Evolutionary conservation across 2,329 filamentous ascomycete genomes (phyloP).

Genomic region (Acrocalymma vagum): DNA sequence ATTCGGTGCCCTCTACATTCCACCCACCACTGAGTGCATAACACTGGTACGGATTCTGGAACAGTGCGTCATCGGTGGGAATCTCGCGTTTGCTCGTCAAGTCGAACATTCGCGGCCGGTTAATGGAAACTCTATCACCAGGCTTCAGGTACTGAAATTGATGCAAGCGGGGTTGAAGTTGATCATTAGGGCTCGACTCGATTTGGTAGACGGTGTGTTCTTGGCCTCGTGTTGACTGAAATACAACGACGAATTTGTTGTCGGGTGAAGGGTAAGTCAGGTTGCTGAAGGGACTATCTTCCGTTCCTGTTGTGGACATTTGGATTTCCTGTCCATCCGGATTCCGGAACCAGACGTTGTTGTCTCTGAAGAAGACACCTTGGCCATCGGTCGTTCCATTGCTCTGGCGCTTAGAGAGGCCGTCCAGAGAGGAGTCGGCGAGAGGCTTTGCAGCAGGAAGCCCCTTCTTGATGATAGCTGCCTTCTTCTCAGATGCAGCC

Average conservation of each 20-base stretch:
- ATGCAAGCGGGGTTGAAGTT: conserved; percentile 27
- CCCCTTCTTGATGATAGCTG: conserved; percentile 17
- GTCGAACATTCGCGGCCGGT: conserved; percentile 30
- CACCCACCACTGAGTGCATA: conserved; percentile 22
- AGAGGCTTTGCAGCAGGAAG: conserved; percentile 7
- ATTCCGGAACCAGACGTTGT: conserved; percentile 31
- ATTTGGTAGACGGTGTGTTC: conserved; percentile 24
- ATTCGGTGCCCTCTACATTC: conserved; percentile 30
- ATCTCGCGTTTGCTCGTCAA: conserved; percentile 24
- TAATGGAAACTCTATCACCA: conserved; percentile 25
- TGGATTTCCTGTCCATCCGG: conserved; percentile 20
- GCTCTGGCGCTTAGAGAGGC: conserved; percentile 16
- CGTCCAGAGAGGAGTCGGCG: conserved; percentile 3
- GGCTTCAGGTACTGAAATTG: conserved; percentile 27
- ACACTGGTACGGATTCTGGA: conserved; percentile 25
- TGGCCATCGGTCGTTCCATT: conserved; percentile 12
- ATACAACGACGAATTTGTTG: conserved; percentile 24
- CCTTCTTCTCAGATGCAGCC: conserved; percentile 9
- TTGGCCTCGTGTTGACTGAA: conserved; percentile 28
- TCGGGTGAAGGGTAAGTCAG: conserved; percentile 24
- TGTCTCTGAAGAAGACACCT: conserved; percentile 24
- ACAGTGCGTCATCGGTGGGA: conserved; percentile 22
- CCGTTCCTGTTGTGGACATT: conserved; percentile 28
- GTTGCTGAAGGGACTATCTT: conserved; percentile 24
- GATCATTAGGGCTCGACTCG: conserved; percentile 27